These are phyloP conservation scores for Vaccinium macrocarpon DNA, from an alignment of 148 eudicot species.

Conservation along the genomic window DNA sequence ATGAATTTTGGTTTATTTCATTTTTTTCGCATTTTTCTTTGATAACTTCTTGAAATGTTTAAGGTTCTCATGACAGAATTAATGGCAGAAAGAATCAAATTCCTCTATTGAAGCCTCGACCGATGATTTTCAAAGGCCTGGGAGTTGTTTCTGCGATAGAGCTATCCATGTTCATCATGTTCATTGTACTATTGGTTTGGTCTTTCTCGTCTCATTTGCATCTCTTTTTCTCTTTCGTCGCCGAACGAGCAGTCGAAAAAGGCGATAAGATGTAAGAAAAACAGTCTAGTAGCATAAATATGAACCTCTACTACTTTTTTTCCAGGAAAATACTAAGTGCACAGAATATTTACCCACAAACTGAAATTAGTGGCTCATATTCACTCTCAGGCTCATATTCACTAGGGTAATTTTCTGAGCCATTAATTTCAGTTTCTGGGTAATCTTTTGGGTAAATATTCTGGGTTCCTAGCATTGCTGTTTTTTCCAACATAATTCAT, in stretches of 20 bases:
- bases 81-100: not conserved
- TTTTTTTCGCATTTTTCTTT: not conserved
- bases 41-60: not conserved
- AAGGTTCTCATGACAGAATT: not conserved
- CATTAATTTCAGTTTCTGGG: too few species aligned
- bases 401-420: too few species aligned
- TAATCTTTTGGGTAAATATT: too few species aligned
- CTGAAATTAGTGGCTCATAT: too few species aligned
- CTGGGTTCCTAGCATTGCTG: too few species aligned
- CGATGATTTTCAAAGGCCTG: slow-evolving; percentile 46
- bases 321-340: too few species aligned
- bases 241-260: slow-evolving; percentile 16
- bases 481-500: too few species aligned
- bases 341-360: too few species aligned
- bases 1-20: not conserved
- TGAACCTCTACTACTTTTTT: too few species aligned
- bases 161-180: slow-evolving; percentile 48
- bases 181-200: slow-evolving; percentile 57
- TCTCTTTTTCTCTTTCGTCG: slow-evolving; percentile 25
- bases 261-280: slow-evolving; percentile 42
- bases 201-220: slow-evolving; percentile 28
- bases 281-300: too few species aligned
- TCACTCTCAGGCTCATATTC: too few species aligned
- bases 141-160: slow-evolving; percentile 59
- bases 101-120: slow-evolving; percentile 36